Evolutionary conservation across 1,284 basidiomycete genomes (phyloP).

Genomic region (Fomes fomentarius): DNA sequence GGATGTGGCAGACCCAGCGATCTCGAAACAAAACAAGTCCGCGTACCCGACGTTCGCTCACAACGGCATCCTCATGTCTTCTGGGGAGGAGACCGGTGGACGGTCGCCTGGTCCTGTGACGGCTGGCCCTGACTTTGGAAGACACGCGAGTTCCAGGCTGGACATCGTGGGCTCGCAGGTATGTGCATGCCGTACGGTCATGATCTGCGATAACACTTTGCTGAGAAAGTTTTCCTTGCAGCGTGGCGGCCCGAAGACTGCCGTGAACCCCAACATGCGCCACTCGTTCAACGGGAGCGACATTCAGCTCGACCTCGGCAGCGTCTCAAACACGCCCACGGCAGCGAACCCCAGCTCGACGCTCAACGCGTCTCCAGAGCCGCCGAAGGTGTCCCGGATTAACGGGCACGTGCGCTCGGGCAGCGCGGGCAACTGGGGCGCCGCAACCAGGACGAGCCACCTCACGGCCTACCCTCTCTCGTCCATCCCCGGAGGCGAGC

Average conservation of each 20-base stretch:
- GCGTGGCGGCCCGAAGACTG: constrained; percentile 53
- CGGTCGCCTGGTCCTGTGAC: constrained; percentile 80
- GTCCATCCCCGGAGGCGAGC: constrained; percentile 58
- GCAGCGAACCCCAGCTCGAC: constrained; percentile 45
- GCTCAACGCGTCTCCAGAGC: constrained; percentile 46
- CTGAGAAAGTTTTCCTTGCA: constrained; percentile 30
- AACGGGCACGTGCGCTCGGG: constrained; percentile 73
- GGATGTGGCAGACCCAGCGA: constrained; percentile 59
- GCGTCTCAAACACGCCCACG: constrained; percentile 42
- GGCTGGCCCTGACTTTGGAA: constrained; percentile 79
- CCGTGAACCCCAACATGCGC: constrained; percentile 58
- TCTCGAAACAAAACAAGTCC: constrained; percentile 76
- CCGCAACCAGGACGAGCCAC: constrained; percentile 55
- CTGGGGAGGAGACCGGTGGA: constrained; percentile 57
- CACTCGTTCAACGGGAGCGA: constrained; percentile 77
- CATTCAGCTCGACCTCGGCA: constrained; percentile 56
- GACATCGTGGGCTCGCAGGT: constrained; percentile 78
- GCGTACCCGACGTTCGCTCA: constrained; percentile 78
- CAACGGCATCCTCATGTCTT: constrained; percentile 70
- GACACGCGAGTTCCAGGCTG: constrained; percentile 65
- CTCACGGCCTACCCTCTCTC: constrained; percentile 57
- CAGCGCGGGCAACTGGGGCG: constrained; percentile 78
- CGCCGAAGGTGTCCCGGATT: constrained; percentile 39
- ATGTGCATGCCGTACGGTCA: constrained; percentile 29
- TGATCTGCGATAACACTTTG: constrained; percentile 14